Evolutionary conservation across 371 early-diverging fungal genomes (phyloP).

Genomic region (Amoeboradix gromovi): DNA sequence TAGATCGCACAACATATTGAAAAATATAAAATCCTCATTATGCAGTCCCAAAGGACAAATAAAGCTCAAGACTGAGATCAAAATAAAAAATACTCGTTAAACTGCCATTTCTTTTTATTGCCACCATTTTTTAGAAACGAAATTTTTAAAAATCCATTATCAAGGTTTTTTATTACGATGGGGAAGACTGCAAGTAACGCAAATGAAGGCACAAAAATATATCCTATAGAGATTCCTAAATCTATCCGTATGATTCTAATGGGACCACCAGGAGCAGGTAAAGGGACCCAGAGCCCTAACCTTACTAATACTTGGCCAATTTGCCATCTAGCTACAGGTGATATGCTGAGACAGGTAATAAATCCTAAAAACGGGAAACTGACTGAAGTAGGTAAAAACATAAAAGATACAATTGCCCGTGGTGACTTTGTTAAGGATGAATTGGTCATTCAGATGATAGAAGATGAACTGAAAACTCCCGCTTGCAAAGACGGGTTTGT

Average conservation of each 20-base stretch:
- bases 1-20: background rate
- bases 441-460: constrained; percentile 39
- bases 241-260: background rate
- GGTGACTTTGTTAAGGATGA: constrained; percentile 44
- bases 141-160: background rate
- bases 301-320: background rate
- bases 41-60: background rate
- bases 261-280: background rate
- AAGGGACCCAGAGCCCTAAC: background rate
- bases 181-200: background rate
- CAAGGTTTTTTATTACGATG: background rate
- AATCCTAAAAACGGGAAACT: constrained; percentile 11
- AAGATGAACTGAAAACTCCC: constrained; percentile 21
- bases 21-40: background rate
- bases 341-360: constrained; percentile 45
- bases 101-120: no score
- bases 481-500: constrained; percentile 30
- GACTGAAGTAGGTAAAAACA: constrained; percentile 31
- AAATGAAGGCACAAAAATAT: background rate
- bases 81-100: no score
- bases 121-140: no score
- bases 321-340: constrained; percentile 28
- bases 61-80: background rate
- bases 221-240: background rate
- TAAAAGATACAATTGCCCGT: constrained; percentile 24